These are phyloP conservation scores for Naganishia sp. DNA, from an alignment of 1,284 basidiomycete species.

Conservation along the genomic window DNA sequence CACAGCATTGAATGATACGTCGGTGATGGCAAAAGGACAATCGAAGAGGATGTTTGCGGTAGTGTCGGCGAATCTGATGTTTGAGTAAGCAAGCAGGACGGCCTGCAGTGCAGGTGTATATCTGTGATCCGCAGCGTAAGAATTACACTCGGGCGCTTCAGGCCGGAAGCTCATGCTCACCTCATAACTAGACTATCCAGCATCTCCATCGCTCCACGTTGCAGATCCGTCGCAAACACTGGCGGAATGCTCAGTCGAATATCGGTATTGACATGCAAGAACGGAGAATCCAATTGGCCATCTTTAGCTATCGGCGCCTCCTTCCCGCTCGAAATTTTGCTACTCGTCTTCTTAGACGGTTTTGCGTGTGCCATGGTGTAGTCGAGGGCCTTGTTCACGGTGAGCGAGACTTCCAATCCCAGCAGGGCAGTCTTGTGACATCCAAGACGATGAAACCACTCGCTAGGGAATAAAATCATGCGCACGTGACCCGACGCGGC, in stretches of 20 bases:
- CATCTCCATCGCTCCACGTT: slow-evolving; percentile 77
- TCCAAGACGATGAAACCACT: not conserved
- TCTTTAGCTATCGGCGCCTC: not conserved
- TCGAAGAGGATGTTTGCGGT: slow-evolving; percentile 76
- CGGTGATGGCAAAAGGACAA: slow-evolving; percentile 79
- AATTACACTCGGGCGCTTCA: not conserved
- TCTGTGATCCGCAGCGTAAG: slow-evolving; percentile 55
- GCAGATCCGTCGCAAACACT: slow-evolving; percentile 70
- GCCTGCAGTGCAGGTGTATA: slow-evolving; percentile 85
- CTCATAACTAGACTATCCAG: slow-evolving; percentile 91
- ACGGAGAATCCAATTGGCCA: slow-evolving; percentile 50
- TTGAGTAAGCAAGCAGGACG: slow-evolving; percentile 83
- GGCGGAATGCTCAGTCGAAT: slow-evolving; percentile 79
- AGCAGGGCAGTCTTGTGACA: not conserved
- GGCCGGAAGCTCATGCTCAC: slow-evolving; percentile 56
- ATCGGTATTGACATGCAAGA: slow-evolving; percentile 66
- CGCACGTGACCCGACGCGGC: slow-evolving; percentile 13
- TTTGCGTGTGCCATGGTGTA: slow-evolving; percentile 14
- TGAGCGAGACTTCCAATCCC: not conserved
- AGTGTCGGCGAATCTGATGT: slow-evolving; percentile 68
- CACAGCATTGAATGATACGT: slow-evolving; percentile 76
- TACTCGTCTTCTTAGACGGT: slow-evolving; percentile 2
- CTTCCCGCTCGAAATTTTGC: not conserved
- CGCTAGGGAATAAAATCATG: slow-evolving; percentile 28
- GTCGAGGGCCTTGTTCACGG: not conserved